Conservation (phyloP, 164 flowering plant genomes). For the Macadamia integrifolia region DNA sequence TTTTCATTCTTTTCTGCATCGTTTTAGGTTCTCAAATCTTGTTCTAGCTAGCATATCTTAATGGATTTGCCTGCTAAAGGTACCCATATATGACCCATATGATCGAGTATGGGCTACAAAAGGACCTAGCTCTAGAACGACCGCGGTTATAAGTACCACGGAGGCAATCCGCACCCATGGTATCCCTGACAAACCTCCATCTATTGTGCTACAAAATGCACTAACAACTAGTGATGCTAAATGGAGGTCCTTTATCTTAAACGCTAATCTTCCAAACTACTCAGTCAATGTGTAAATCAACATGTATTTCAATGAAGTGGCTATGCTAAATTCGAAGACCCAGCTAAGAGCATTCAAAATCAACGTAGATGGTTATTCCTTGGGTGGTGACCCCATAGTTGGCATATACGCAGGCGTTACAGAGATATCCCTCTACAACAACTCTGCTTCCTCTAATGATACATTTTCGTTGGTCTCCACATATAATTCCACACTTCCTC, state of each 20-base stretch:
- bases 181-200: conserved; percentile 26
- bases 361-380: conserved; percentile 7
- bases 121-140: background rate
- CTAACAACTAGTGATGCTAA: conserved; percentile 6
- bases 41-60: too few species aligned
- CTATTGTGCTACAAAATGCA: conserved; percentile 25
- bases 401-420: background rate
- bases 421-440: too few species aligned
- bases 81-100: conserved; percentile 23
- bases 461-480: background rate
- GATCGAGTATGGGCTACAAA: conserved; percentile 41
- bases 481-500: background rate
- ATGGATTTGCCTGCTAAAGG: too few species aligned
- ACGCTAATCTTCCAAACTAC: background rate
- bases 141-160: conserved; percentile 9
- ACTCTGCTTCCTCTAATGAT: too few species aligned
- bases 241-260: background rate
- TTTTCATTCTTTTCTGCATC: too few species aligned
- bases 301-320: conserved; percentile 18
- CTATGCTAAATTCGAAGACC: conserved; percentile 2
- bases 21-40: too few species aligned
- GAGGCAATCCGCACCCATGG: background rate
- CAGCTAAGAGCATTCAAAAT: conserved; percentile 10
- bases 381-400: background rate
- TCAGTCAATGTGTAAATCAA: conserved; percentile 9